Evolutionary conservation across 1,139 yeast species (phyloP).

Genomic region (Protomyces macrosporus): DNA sequence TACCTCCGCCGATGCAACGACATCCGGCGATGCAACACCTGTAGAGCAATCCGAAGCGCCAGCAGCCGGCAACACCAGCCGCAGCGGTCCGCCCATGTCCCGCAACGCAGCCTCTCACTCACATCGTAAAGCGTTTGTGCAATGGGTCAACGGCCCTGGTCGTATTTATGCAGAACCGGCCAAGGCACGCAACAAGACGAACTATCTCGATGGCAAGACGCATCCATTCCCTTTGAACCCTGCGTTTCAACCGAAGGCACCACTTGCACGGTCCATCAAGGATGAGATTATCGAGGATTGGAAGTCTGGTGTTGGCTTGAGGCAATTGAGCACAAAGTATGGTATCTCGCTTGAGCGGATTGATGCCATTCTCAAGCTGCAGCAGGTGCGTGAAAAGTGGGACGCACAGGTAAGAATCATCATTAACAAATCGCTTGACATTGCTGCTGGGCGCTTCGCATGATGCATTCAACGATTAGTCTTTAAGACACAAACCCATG

Average conservation of each 20-base stretch:
- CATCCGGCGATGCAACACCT: not conserved
- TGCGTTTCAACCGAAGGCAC: constrained; percentile 10
- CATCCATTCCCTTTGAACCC: constrained; percentile 22
- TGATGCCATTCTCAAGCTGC: constrained; percentile 19
- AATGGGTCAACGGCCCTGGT: constrained; percentile 9
- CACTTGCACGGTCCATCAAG: not conserved
- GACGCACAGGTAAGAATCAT: constrained; percentile 2
- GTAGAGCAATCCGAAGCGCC: not conserved
- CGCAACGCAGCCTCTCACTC: constrained; percentile 7
- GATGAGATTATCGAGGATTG: constrained; percentile 3
- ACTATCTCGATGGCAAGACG: constrained; percentile 16
- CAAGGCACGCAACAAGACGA: not conserved
- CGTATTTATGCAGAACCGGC: not conserved
- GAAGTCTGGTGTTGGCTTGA: constrained; percentile 5
- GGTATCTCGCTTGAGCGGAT: constrained; percentile 13
- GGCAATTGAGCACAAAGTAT: constrained; percentile 12
- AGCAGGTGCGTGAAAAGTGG: not conserved
- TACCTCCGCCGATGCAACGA: not conserved
- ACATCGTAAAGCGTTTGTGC: constrained; percentile 8
- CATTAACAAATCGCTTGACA: not conserved
- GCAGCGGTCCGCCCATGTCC: not conserved
- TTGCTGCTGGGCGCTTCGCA: not conserved
- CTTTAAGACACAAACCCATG: constrained; percentile 21
- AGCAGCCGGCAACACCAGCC: not conserved
- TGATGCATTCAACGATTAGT: constrained; percentile 18